Base-by-base conservation (phyloP, 2,329 filamentous ascomycete species). In the Tolypocladium endophyticum region DNA sequence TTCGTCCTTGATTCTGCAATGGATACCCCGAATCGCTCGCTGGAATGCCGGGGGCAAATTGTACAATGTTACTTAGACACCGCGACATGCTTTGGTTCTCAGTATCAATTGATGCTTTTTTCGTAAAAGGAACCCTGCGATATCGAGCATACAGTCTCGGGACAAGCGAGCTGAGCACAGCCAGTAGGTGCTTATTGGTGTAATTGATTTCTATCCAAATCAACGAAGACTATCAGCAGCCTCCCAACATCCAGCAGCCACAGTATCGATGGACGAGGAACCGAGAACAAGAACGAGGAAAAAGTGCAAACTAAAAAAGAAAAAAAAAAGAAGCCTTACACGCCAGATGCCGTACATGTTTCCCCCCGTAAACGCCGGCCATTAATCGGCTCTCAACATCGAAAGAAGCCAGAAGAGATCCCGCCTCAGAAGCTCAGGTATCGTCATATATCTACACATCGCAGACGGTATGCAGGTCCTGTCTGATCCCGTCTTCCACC, bases 311-410 rank as follows among this genome's bases (percentile, higher is more conserved):
- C 35, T 61, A 62, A 64, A 60, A 62, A 47, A 25, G 64, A 64
- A 69, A 67, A 60, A 62, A 64, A 60, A 62, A 47, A 25, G 64
- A 64, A 69, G 67, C 68, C 66, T 66, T 66, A 64, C 70, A 67
- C 71, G 71, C 71, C 71, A 66, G 55, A 66, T 68, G 62, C 65
- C 63, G 57, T 60, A 58, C n/a, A 68, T 68, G 64, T 63, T n/a
- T n/a, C 66, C 67, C 65, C 64, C 64, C 69, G 64, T 64, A 69
- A 73, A 73, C 71, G 71, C 71, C 71, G 66, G 65, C 69, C 56
- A 60, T 58, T 56, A 58, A 57, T 53, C 18, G 61, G 56, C 58
- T 55, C 66, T 55, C 66, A 64, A 64, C 67, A 68, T 61, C 65
- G 66, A 69, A 65, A 64, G 64, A 68, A 64, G 61, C 62, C 64